These are phyloP conservation scores for Ceratocystis cacaofunesta DNA, from an alignment of 2,329 filamentous ascomycete genomes.

Conservation along the genomic window DNA sequence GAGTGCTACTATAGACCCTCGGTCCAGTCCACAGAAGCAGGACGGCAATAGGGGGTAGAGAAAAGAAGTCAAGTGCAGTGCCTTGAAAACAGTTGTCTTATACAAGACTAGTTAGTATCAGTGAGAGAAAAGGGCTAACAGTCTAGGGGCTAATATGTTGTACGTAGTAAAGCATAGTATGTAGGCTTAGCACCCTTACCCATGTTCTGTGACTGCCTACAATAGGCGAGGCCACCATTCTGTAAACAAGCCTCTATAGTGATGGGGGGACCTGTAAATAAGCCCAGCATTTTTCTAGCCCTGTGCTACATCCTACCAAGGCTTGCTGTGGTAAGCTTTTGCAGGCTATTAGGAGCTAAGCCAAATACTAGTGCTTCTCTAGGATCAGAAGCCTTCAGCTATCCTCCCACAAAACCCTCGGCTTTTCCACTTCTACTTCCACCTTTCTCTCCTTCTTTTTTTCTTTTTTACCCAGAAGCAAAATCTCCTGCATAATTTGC, in stretches of 20 bases:
- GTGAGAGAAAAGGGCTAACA: background rate
- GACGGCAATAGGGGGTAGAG: too few relatives aligned
- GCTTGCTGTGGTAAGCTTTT: background rate
- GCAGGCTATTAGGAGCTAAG: background rate
- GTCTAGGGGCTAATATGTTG: background rate
- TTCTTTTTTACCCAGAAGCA: constrained; percentile 1
- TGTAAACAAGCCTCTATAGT: background rate
- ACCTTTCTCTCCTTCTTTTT: background rate
- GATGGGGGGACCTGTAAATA: background rate
- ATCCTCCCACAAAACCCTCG: constrained; percentile 11
- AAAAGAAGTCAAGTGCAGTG: background rate
- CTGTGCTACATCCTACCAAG: background rate
- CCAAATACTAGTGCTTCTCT: background rate
- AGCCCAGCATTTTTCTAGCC: background rate
- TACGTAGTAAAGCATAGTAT: background rate
- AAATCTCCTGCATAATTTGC: constrained; percentile 6
- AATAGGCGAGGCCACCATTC: background rate
- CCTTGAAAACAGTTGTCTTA: background rate
- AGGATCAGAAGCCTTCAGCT: background rate
- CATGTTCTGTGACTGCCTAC: background rate
- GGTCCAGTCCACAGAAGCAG: too few relatives aligned
- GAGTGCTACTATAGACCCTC: too few relatives aligned
- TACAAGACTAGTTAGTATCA: too few relatives aligned
- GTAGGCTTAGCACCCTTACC: background rate
- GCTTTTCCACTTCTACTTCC: constrained; percentile 3